These are phyloP conservation scores for Argentina anserina DNA, from an alignment of 306 rosid species.

Conservation along the genomic window DNA sequence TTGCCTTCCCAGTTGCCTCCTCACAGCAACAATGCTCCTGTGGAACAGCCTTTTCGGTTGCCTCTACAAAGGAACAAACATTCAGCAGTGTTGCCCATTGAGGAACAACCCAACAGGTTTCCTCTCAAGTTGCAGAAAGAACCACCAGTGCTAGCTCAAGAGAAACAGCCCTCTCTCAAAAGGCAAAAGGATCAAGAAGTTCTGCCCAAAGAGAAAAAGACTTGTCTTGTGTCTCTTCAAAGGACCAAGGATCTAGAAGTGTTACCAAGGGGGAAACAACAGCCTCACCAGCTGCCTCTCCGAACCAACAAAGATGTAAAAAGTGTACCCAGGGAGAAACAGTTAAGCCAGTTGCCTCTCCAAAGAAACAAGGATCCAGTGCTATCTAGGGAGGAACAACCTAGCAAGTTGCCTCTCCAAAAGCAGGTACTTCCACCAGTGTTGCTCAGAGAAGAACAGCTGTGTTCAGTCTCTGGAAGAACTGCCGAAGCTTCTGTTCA, in stretches of 20 bases:
- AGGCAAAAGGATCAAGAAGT: not conserved
- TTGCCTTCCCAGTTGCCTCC: not conserved
- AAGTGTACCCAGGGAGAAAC: not conserved
- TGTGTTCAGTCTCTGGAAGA: slow-evolving; percentile 14
- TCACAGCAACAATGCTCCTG: not conserved
- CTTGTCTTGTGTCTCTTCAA: not conserved
- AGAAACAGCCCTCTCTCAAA: not conserved
- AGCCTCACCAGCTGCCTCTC: not conserved
- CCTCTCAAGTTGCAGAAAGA: not conserved
- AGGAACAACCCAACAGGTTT: slow-evolving; percentile 12
- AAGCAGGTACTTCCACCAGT: slow-evolving; percentile 17
- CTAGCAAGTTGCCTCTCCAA: slow-evolving; percentile 18
- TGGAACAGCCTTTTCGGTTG: not conserved
- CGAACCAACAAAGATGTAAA: not conserved
- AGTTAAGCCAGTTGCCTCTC: not conserved
- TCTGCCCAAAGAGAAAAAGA: not conserved
- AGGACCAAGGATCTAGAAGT: slow-evolving; percentile 4
- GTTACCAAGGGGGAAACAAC: too few species aligned
- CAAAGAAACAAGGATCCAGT: not conserved
- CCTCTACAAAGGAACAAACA: slow-evolving; percentile 23
- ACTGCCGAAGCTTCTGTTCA: not conserved
- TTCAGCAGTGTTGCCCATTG: not conserved
- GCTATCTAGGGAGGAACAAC: not conserved
- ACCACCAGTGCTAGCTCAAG: not conserved
- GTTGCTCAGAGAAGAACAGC: slow-evolving; percentile 5